phyloP scores from a whole-genome alignment of 768 basidiomycete genomes.

The Leccinum longicurvipes region DNA sequence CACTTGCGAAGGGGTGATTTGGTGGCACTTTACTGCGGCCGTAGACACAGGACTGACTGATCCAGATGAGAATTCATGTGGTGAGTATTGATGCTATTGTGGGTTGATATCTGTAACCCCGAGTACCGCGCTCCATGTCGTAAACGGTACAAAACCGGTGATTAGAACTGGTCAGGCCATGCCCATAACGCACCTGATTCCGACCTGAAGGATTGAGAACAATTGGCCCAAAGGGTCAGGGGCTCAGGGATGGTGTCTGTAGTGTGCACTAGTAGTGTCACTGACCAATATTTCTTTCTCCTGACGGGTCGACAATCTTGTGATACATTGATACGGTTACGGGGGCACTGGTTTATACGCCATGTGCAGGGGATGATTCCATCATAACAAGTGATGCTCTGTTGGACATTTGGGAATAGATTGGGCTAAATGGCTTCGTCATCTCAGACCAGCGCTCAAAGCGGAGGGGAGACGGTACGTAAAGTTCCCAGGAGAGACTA shows the following conservation, averaged over 20 bases:
- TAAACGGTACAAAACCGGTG: conserved; percentile 1
- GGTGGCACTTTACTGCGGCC: not conserved
- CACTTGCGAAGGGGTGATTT: not conserved
- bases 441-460: not conserved
- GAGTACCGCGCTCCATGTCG: conserved; percentile 1
- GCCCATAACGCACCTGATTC: not conserved
- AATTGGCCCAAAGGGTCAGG: not conserved
- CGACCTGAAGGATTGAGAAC: too few species aligned
- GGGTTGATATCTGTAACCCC: not conserved
- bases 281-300: too few species aligned
- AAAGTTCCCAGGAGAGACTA: not conserved
- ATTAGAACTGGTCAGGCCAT: not conserved
- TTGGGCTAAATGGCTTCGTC: not conserved
- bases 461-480: not conserved
- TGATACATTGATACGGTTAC: conserved; percentile 1
- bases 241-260: not conserved
- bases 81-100: not conserved
- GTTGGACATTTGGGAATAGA: not conserved
- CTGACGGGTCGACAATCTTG: not conserved
- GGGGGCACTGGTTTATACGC: not conserved
- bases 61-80: not conserved
- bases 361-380: not conserved
- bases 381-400: not conserved
- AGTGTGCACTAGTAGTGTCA: not conserved
- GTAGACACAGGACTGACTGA: not conserved